A percentile compares a stretch with the other conserved stretches of the same genome.
Conservation (phyloP, 106 monocot species). For the Acorus calamus region DNA sequence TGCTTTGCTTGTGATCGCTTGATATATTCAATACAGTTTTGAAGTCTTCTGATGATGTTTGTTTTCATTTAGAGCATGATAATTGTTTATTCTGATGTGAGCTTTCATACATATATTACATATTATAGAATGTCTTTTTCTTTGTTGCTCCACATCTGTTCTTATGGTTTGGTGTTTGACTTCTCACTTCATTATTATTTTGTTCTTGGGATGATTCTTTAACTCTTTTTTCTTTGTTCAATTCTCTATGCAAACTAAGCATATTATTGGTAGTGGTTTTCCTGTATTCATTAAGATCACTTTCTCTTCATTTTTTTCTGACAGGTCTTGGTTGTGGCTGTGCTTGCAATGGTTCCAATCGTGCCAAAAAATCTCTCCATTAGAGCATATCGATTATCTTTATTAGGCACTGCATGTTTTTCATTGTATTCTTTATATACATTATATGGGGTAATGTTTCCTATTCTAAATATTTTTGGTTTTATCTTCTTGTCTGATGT, state of each 20-base stretch:
- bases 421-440: conserved; percentile 62
- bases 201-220: too few species aligned
- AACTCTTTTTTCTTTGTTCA: not conserved
- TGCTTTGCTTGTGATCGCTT: too few species aligned
- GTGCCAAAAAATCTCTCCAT: conserved; percentile 35
- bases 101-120: too few species aligned
- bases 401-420: conserved; percentile 58
- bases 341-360: conserved; percentile 58
- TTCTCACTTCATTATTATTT: too few species aligned
- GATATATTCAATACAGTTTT: too few species aligned
- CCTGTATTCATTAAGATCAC: not conserved
- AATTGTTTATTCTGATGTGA: too few species aligned
- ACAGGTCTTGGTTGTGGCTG: conserved; percentile 51
- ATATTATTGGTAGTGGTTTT: not conserved
- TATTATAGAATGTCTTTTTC: too few species aligned
- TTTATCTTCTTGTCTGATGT: not conserved
- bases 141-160: too few species aligned
- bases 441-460: conserved; percentile 45
- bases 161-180: too few species aligned
- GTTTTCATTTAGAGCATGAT: too few species aligned
- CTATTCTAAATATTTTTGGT: not conserved
- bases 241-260: not conserved
- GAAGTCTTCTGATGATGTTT: too few species aligned
- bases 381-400: conserved; percentile 55
- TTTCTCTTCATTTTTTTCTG: conserved; percentile 1